Conservation (phyloP, 148 eudicot species). For the Cornus florida region DNA sequence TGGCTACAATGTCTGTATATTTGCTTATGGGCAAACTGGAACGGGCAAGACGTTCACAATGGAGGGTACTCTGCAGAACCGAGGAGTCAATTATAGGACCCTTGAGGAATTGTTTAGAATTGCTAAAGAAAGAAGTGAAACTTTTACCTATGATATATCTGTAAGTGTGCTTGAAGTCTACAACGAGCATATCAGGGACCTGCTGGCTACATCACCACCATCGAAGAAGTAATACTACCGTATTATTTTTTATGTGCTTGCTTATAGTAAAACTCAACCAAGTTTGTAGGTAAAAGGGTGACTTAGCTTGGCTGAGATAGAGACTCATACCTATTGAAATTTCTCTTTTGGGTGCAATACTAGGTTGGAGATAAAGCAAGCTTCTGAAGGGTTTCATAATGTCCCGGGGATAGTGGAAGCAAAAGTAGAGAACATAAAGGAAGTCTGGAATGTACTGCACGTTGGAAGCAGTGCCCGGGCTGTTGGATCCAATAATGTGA, state of each 20-base stretch:
- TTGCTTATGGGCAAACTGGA: constrained; percentile 98
- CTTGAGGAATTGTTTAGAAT: constrained; percentile 76
- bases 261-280: neutral
- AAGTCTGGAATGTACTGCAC: constrained; percentile 87
- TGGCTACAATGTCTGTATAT: constrained; percentile 93
- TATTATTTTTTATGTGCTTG: neutral
- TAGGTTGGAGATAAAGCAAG: constrained; percentile 92
- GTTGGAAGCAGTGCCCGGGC: constrained; percentile 89
- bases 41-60: constrained; percentile 96
- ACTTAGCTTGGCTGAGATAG: neutral
- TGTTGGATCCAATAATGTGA: constrained; percentile 94
- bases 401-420: constrained; percentile 94
- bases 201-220: constrained; percentile 56
- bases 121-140: constrained; percentile 66
- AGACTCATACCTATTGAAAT: neutral
- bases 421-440: constrained; percentile 59
- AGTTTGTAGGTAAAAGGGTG: neutral
- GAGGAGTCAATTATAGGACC: constrained; percentile 94
- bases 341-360: neutral
- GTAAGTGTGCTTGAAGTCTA: constrained; percentile 97
- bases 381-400: constrained; percentile 77
- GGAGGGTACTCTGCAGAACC: constrained; percentile 82
- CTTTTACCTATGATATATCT: constrained; percentile 59
- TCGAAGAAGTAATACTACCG: constrained; percentile 54
- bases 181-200: constrained; percentile 92